Evolutionary conservation across 2,329 filamentous ascomycete species (phyloP), one percentile per base, ranked within the genome.

Genomic region (Exophiala phaeomuriformis): DNA sequence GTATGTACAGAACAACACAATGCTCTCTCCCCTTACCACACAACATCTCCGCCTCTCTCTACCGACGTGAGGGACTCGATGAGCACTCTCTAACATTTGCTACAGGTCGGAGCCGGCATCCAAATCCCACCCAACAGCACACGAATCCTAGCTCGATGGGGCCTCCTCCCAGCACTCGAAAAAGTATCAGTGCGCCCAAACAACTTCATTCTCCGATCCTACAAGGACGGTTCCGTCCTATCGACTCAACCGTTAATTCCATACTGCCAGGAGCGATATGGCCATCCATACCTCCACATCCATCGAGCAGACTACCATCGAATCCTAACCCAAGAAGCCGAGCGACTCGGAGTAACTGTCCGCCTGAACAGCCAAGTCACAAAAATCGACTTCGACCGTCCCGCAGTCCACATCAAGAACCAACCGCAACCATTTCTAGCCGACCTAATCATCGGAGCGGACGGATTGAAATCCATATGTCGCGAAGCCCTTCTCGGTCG

Each of bases 271-370:
- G 52, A 65, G n/a, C 59, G 57, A 43, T 68, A 66, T 47, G 65
- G 64, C 3, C 58, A 62, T 5, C 75, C 74, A 0, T 75, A 76
- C 56, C 71, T 73, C 59, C 72, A 76, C 49, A 66, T 77, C n/a
- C 75, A 78, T 63, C 71, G 76, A 27, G 75, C 75, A 37, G 73
- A 77, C 59, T 72, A 76, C 35, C 72, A 77, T 57, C 64, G 63
- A 30, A 71, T 72, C 19, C 64, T 77, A 7, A 65, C 75, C 0
- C 63, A 67, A 5, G 68, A 70, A 35, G 73, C 73, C 10, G 47
- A 53, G 3, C 64, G 66, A 7, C 67, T 75, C 0, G 73, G 72
- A 3, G 71, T 75, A 0, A 60, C 65, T 9, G 63, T 71, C 3
- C 51, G 51, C 10, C 62, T 69, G 6, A 60, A 61, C 10, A 62